Evolutionary conservation across 805 yeast species (phyloP).

Genomic region (Cyberlindnera euphorbiiphila): DNA sequence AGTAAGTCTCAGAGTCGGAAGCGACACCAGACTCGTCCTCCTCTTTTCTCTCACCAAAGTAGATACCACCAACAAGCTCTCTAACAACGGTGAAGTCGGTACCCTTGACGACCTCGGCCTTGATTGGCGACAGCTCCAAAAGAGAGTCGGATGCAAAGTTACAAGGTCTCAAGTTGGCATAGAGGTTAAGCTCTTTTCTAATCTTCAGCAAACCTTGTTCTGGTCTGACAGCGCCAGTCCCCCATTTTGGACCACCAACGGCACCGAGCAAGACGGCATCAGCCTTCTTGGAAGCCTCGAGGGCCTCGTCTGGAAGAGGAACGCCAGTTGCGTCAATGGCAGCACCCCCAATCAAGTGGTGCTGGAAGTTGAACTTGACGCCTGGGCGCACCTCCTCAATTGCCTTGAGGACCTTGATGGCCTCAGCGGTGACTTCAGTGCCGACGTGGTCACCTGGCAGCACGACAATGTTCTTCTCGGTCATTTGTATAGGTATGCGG

Average conservation of each 20-base stretch:
- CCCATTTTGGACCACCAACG: conserved; percentile 99
- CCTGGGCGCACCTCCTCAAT: conserved; percentile 54
- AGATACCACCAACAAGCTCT: conserved; percentile 96
- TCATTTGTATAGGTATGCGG: conserved; percentile 4
- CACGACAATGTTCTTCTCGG: conserved; percentile 68
- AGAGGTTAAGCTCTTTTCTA: conserved; percentile 88
- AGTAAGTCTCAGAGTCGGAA: conserved; percentile 88
- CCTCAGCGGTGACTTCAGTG: conserved; percentile 83
- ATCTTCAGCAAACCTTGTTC: conserved; percentile 94
- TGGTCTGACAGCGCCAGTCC: conserved; percentile 93
- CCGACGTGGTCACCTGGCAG: conserved; percentile 98
- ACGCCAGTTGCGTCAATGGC: conserved; percentile 95
- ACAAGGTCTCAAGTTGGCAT: conserved; percentile 97
- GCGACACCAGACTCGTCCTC: conserved; percentile 86
- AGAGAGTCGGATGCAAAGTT: conserved; percentile 84
- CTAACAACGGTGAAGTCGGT: conserved; percentile 92
- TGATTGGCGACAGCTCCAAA: conserved; percentile 83
- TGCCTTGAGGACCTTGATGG: conserved; percentile 84
- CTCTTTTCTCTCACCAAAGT: conserved; percentile 93
- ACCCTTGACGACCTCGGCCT: conserved; percentile 79
- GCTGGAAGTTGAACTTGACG: conserved; percentile 68
- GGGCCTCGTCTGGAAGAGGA: conserved; percentile 82
- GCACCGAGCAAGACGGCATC: conserved; percentile 98
- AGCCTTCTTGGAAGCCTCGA: conserved; percentile 77
- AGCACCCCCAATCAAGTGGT: conserved; percentile 95